Evolutionary conservation across 202 grass and related monocot genomes (phyloP), one percentile per base, ranked within the genome.

Genomic region (Setaria italica): DNA sequence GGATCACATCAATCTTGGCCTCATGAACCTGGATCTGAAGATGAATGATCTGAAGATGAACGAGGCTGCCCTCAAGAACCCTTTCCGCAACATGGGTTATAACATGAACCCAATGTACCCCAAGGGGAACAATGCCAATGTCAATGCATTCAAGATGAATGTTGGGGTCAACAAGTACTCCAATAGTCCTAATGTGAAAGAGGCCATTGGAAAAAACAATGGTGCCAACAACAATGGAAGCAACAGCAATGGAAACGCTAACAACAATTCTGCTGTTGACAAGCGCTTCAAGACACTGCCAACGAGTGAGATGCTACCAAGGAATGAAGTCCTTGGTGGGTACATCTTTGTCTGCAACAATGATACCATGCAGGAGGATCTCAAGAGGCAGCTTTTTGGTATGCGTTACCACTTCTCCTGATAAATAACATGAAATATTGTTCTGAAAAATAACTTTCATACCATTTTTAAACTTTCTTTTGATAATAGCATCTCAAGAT

Each of bases 301-400:
- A 67, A 94, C 92, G 2, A 94, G 91, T 56, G 95, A 97, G 82
- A 97, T 97, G 95, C 80, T 97, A 17, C 95, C 95, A 3, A 92
- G 92, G 84, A 97, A 97, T 85, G 95, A 97, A 77, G 88, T 97
- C 84, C 91, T 97, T 80, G 95, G 95, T 79, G 95, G 95, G 62
- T 97, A 94, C 82, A 94, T 97, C 70, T 97, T 97, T 84, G 95
- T 97, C 53, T 97, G 95, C 92, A 97, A 97, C 87, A 97, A 97
- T 63, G 95, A 97, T 71, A 97, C 95, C 42, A 97, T 97, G 95
- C 95, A 94, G 78, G 95, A 97, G 84, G 95, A 97, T 93, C 92
- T 97, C 63, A 97, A 94, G 82, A 90, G 95, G 80, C 95, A 97
- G 81, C 92, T 97, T 77, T 97, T 97, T 88, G 95, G 95, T 97